These are phyloP conservation scores for Coelastrella sp. DNA, from an alignment of 139 green algal species.

Conservation along the genomic window DNA sequence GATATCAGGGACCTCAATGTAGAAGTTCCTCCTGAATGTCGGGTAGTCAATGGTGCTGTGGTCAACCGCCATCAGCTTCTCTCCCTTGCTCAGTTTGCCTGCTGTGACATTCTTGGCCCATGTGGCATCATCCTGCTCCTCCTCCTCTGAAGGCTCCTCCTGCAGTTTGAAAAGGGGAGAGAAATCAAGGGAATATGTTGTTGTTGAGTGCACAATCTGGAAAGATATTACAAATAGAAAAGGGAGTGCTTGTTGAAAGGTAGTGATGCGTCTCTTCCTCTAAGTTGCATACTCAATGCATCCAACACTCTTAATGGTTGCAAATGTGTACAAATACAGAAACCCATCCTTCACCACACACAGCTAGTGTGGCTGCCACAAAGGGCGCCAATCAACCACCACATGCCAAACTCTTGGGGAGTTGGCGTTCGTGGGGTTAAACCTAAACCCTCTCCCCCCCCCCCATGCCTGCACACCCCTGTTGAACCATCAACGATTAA, in stretches of 20 bases:
- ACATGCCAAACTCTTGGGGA: no score
- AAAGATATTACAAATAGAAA: background rate
- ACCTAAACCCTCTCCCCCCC: no score
- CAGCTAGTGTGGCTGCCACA: no score
- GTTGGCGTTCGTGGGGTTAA: no score
- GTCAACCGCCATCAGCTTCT: conserved; percentile 89
- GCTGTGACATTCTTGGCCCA: conserved; percentile 49
- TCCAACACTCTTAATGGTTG: no score
- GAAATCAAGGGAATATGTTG: background rate
- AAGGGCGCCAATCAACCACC: no score
- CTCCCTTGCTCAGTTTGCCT: conserved; percentile 90
- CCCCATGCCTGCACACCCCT: no score
- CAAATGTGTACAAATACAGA: no score
- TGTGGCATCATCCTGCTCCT: conserved; percentile 68
- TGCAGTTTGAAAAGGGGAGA: conserved; percentile 6
- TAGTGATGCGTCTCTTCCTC: no score
- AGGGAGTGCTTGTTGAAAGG: background rate
- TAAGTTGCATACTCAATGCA: background rate
- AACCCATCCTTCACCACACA: no score
- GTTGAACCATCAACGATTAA: no score
- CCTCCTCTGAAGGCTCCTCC: conserved; percentile 60
- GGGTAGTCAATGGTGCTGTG: conserved; percentile 75
- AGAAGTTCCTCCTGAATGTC: conserved; percentile 92
- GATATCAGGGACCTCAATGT: conserved; percentile 86
- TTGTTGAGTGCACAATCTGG: no score